phyloP scores from a whole-genome alignment of 73 alveolate genomes.

The Paramecium tetraurelia region DNA sequence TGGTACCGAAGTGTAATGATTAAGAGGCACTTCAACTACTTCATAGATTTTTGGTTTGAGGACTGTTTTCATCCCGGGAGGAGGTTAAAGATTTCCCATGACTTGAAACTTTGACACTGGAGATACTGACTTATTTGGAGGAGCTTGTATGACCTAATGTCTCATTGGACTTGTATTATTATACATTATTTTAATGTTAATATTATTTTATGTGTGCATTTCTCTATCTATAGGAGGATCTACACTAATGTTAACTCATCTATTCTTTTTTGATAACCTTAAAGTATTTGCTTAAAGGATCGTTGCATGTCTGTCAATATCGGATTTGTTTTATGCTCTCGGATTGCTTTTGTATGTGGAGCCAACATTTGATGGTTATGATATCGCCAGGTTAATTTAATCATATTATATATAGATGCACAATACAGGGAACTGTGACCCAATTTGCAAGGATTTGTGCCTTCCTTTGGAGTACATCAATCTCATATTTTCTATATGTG shows the following conservation, averaged over 20 bases:
- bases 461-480: not conserved
- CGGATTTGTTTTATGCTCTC: not conserved
- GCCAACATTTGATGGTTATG: not conserved
- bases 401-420: not conserved
- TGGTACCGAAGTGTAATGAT: not conserved
- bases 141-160: not conserved
- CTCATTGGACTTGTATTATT: slow-evolving; percentile 17
- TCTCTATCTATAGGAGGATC: slow-evolving; percentile 27
- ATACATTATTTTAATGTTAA: not conserved
- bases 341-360: slow-evolving; percentile 8
- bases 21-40: slow-evolving; percentile 39
- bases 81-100: slow-evolving; percentile 1
- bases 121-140: not conserved
- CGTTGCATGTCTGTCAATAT: not conserved
- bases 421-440: not conserved
- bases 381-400: not conserved
- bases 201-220: not conserved
- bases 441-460: slow-evolving; percentile 12
- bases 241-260: not conserved
- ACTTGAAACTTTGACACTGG: slow-evolving; percentile 17
- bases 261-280: slow-evolving; percentile 11
- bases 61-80: slow-evolving; percentile 51
- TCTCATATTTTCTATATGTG: not conserved
- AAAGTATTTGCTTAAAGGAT: not conserved
- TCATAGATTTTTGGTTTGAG: slow-evolving; percentile 46